Conservation (phyloP, 163 green algal species). For the Scenedesmus sp. region DNA sequence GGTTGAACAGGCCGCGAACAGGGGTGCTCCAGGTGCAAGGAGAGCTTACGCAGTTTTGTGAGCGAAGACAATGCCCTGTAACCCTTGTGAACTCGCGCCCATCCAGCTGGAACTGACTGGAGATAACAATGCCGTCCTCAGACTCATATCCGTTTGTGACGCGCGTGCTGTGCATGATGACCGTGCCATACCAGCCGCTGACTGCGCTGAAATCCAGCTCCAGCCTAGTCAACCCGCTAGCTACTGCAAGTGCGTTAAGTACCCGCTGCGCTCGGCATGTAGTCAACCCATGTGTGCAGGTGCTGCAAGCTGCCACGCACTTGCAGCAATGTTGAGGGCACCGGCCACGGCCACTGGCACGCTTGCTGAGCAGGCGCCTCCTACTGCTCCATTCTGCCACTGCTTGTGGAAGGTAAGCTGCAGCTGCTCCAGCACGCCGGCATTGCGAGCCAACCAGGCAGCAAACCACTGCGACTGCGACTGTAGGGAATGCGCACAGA, state of each 20-base stretch:
- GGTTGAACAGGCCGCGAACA: neutral
- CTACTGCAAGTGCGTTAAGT: neutral
- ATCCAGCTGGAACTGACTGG: neutral
- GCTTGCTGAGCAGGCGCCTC: neutral
- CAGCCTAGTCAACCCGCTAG: neutral
- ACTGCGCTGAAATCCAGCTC: neutral
- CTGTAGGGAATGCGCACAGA: neutral
- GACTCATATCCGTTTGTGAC: neutral
- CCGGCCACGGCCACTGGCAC: neutral
- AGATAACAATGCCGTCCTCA: neutral
- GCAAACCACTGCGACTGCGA: conserved; percentile 9
- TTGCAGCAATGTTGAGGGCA: neutral
- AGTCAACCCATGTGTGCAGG: neutral
- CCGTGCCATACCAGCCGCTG: neutral
- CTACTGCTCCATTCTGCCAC: neutral
- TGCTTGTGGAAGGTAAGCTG: neutral
- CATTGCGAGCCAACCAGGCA: neutral
- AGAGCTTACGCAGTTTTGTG: neutral
- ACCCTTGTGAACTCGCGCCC: neutral
- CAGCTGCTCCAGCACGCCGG: neutral
- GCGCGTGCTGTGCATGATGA: neutral
- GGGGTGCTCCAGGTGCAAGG: neutral
- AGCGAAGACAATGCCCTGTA: neutral
- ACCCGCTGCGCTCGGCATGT: neutral
- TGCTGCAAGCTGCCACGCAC: neutral